phyloP scores from a whole-genome alignment of 1,284 basidiomycete genomes.

The Neotropicomus parvogracilis region DNA sequence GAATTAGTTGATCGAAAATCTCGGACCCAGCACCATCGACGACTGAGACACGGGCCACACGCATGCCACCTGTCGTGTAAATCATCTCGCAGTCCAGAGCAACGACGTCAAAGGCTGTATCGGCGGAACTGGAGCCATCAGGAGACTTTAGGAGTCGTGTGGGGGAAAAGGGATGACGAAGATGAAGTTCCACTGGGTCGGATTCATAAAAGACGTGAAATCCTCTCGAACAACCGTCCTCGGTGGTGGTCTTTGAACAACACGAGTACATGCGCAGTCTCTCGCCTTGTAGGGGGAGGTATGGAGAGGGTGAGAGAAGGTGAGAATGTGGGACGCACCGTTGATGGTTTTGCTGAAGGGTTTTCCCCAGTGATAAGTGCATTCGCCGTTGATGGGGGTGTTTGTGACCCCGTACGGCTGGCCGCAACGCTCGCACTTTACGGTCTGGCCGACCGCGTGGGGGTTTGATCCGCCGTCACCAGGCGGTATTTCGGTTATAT shows the following conservation, averaged over 20 bases:
- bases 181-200: constrained; percentile 65
- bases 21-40: constrained; percentile 70
- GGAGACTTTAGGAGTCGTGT: constrained; percentile 34
- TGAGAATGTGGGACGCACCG: constrained; percentile 41
- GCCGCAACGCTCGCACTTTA: constrained; percentile 77
- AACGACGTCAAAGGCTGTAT: constrained; percentile 63
- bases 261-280: constrained; percentile 63
- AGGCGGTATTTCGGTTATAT: constrained; percentile 64
- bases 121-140: constrained; percentile 16
- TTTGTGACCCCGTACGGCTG: constrained; percentile 65
- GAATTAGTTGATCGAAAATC: constrained; percentile 80
- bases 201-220: constrained; percentile 79
- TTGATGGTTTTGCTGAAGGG: constrained; percentile 53
- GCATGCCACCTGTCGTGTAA: constrained; percentile 85
- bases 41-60: constrained; percentile 83
- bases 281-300: constrained; percentile 47
- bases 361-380: constrained; percentile 82
- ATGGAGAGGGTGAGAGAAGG: neutral
- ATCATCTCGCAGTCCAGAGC: constrained; percentile 93
- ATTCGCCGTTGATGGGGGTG: constrained; percentile 58
- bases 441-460: constrained; percentile 60
- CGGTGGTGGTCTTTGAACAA: constrained; percentile 55
- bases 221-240: constrained; percentile 63
- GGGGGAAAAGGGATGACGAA: constrained; percentile 68
- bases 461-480: constrained; percentile 61